Base-by-base conservation (phyloP, 306 rosid species). In the Carpinus fangiana region DNA sequence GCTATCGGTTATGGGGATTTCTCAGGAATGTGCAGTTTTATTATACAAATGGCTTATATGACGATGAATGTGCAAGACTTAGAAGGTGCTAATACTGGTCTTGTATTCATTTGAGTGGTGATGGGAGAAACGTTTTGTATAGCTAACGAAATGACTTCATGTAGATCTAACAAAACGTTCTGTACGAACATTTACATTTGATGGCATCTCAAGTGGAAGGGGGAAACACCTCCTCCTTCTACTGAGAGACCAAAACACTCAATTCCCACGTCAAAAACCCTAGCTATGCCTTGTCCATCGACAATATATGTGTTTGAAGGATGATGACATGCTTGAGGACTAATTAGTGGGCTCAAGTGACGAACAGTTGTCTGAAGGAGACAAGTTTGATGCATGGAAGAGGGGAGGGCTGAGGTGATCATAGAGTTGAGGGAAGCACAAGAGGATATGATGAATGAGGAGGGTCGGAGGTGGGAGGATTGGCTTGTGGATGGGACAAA, bases 341-440 rank as follows among this genome's bases (percentile, higher is more conserved):
- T 89, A 80, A 80, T 46, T 70, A 14, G 85, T 66, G 36, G 76
- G 21, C 55, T 65, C 80, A 2, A 70, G 56, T 61, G 64, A 72
- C 18, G 76, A 67, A 55, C 82, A 75, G 18, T 76, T 82, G 70
- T 87, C 96, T 1, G 81, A 84, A 17, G 87, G 70, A 50, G 90
- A 86, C 21, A 91, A 90, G 71, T 95, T 95, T 72, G 97, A 92
- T 80, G 95, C 93, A 7, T 95, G 98, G 98, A 95, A 84, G 92
- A 85, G 83, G 65, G 83, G 65, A 88, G 98, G 80, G 98, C 97
- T 0, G 98, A 95, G 61, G 97, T 97, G 1, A 95, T 92, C 26
- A 76, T 88, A 5, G 98, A 95, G 72, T 67, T 95, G 72, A 85
- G 96, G 85, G 97, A 95, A 79, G 97, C 97, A 0, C 93, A 84